These are phyloP conservation scores for Eutrema heterophyllum DNA, from an alignment of 345 rosid genomes.

Conservation along the genomic window DNA sequence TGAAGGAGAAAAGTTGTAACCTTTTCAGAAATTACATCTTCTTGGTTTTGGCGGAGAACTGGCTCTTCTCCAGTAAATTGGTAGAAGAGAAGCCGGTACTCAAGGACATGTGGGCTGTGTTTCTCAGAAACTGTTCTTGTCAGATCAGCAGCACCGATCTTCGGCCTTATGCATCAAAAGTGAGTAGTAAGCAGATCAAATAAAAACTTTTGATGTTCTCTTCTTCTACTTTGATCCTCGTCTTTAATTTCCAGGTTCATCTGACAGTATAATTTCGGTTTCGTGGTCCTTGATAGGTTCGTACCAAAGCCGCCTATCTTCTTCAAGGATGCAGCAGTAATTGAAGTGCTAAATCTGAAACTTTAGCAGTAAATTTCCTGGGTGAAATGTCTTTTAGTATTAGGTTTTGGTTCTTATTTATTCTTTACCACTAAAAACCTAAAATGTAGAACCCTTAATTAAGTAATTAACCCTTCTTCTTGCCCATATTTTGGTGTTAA, in stretches of 20 bases:
- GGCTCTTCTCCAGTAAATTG: slow-evolving; percentile 52
- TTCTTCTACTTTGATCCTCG: neutral
- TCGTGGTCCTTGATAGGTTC: slow-evolving; percentile 40
- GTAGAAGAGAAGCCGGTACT: slow-evolving; percentile 49
- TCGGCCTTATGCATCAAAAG: slow-evolving; percentile 73
- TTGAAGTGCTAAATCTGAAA: slow-evolving; percentile 8
- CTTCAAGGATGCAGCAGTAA: slow-evolving; percentile 36
- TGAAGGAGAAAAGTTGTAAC: slow-evolving; percentile 58
- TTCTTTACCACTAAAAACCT: neutral
- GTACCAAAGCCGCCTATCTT: slow-evolving; percentile 64
- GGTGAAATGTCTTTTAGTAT: neutral
- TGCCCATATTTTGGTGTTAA: neutral
- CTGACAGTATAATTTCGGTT: neutral
- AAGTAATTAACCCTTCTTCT: neutral
- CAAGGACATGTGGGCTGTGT: slow-evolving; percentile 64
- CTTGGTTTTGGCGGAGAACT: slow-evolving; percentile 60
- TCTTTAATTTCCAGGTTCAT: neutral
- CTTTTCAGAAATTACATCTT: slow-evolving; percentile 60
- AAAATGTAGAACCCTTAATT: neutral
- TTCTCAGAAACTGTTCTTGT: slow-evolving; percentile 67
- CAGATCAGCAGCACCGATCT: slow-evolving; percentile 72
- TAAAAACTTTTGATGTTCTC: neutral
- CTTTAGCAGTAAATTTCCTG: neutral
- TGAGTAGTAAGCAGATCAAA: slow-evolving; percentile 21
- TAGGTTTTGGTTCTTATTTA: neutral